Percentiles rank a stretch among this genome's conserved stretches.
Conservation (phyloP, 345 rosid species). For the Lagerstroemia speciosa region DNA sequence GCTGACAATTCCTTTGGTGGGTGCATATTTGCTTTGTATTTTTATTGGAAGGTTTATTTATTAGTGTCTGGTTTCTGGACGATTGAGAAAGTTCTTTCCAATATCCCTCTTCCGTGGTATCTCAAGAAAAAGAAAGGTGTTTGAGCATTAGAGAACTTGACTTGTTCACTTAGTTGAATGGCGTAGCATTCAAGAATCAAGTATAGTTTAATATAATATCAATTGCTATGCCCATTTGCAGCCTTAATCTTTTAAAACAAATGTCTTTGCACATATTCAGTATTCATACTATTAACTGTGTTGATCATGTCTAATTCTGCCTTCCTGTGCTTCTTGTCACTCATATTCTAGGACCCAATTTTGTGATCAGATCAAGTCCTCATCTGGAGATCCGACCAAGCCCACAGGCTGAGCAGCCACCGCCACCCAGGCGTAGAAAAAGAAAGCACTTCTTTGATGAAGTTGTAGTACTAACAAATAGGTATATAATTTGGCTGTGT, state of each 20-base stretch:
- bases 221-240: no score
- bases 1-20: constrained; percentile 33
- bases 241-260: background rate
- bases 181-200: background rate
- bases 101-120: no score
- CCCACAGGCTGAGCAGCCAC: constrained; percentile 45
- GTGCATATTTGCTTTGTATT: constrained; percentile 14
- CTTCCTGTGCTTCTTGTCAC: background rate
- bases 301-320: background rate
- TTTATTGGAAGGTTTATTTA: background rate
- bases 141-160: no score
- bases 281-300: background rate
- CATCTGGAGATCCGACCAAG: constrained; percentile 8
- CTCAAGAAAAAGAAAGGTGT: no score
- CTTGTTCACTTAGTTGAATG: background rate
- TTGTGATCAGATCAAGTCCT: constrained; percentile 52
- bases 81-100: background rate
- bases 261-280: background rate
- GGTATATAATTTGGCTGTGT: constrained; percentile 15
- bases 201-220: background rate
- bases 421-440: constrained; percentile 30
- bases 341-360: constrained; percentile 30
- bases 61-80: background rate
- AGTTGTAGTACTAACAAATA: constrained; percentile 46
- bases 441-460: constrained; percentile 42